phyloP scores from a whole-genome alignment of 228 moss, liverwort and hornwort species.

The Sphagnum magellanicum region DNA sequence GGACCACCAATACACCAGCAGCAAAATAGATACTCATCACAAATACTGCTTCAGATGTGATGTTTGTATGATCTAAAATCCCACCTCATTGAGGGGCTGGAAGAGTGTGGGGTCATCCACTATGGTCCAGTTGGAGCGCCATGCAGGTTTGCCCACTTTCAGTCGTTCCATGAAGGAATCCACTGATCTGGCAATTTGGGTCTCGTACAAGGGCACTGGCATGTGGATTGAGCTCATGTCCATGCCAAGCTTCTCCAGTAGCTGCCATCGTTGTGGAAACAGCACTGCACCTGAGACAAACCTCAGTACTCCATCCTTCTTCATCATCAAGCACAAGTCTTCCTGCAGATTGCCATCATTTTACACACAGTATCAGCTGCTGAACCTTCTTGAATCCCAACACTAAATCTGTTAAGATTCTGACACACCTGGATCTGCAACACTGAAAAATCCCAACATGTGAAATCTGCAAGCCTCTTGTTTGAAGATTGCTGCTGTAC shows the following conservation, averaged over 20 bases:
- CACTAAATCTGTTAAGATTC: background rate
- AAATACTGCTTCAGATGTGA: background rate
- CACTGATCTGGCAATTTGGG: slow-evolving; percentile 40
- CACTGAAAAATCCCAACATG: no score
- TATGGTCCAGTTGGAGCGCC: slow-evolving; percentile 72
- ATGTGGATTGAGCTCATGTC: slow-evolving; percentile 57
- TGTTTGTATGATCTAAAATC: background rate
- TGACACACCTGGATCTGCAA: background rate
- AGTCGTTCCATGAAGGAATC: slow-evolving; percentile 39
- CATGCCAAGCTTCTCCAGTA: slow-evolving; percentile 66
- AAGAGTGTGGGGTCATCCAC: slow-evolving; percentile 65
- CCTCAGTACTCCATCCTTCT: slow-evolving; percentile 35
- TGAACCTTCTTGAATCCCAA: background rate
- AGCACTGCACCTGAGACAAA: slow-evolving; percentile 68
- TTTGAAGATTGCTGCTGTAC: slow-evolving; percentile 7
- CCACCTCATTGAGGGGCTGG: slow-evolving; percentile 63
- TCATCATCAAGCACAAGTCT: slow-evolving; percentile 55
- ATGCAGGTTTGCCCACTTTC: slow-evolving; percentile 60
- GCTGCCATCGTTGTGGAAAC: slow-evolving; percentile 62
- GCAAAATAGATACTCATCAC: no score
- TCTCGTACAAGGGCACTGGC: slow-evolving; percentile 65
- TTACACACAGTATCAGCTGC: no score
- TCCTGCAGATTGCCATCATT: slow-evolving; percentile 33
- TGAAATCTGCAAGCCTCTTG: no score
- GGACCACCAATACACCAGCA: no score